phyloP scores from a whole-genome alignment of 495 filamentous ascomycete genomes.

The Aspergillus bridgeri region DNA sequence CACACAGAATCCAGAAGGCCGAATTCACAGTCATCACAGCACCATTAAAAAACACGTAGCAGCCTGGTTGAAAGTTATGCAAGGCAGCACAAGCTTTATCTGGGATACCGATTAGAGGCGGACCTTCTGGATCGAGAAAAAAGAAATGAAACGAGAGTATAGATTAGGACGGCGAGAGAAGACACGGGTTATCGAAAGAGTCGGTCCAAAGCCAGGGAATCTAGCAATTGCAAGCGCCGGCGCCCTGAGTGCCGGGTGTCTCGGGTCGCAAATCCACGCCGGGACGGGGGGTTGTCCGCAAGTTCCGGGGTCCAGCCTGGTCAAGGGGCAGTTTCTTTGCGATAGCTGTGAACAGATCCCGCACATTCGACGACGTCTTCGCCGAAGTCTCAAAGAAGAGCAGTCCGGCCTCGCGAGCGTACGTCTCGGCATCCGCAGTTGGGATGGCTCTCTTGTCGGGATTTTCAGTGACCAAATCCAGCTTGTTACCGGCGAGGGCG shows the following conservation, averaged over 20 bases:
- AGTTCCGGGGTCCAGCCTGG: constrained; percentile 81
- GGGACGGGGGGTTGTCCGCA: constrained; percentile 69
- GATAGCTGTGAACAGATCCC: constrained; percentile 95
- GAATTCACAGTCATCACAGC: constrained; percentile 10
- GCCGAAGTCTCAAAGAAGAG: constrained; percentile 98
- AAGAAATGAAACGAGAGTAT: constrained; percentile 6
- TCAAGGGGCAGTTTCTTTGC: constrained; percentile 96
- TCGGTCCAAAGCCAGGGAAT: not conserved
- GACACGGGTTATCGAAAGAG: constrained; percentile 6
- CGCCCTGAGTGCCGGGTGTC: constrained; percentile 68
- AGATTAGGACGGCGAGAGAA: not conserved
- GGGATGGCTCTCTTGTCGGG: constrained; percentile 91
- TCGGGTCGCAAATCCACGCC: constrained; percentile 81
- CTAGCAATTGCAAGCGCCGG: constrained; percentile 75
- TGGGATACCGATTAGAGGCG: constrained; percentile 7
- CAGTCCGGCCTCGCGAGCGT: constrained; percentile 86
- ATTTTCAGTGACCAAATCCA: constrained; percentile 85
- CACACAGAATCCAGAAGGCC: not conserved
- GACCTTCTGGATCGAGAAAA: constrained; percentile 22
- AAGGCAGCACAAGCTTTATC: constrained; percentile 5
- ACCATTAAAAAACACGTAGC: constrained; percentile 18
- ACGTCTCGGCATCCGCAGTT: constrained; percentile 88
- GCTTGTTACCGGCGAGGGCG: constrained; percentile 94
- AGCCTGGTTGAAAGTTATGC: constrained; percentile 17
- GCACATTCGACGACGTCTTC: constrained; percentile 93